Evolutionary conservation across 2,329 filamentous ascomycete genomes (phyloP), one percentile per base, ranked within the genome.

Genomic region (Paramyrothecium sp.): DNA sequence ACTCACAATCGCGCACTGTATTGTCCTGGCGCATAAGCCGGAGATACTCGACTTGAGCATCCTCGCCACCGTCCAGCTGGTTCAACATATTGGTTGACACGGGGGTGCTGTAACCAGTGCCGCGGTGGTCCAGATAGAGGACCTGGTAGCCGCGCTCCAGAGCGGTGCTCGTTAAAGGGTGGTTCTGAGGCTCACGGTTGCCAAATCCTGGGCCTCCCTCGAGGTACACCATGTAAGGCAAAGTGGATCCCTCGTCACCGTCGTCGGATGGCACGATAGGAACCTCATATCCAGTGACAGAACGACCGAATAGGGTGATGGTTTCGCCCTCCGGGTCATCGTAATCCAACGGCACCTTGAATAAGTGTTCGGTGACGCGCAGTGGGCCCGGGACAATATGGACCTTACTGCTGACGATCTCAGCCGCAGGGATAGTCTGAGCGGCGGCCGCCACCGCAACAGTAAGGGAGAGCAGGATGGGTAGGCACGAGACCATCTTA

Each of bases 1-100:
- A 92, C 71, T 98, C 94, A 61, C 89, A 91, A 68, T 98, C 94
- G 51, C 85, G 86, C 44, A 98, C 92, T 54, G 96, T 96, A 68
- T 84, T 95, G 73, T 97, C 93, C 33, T 94, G 92, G 47, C 94
- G 86, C 78, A 97, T 97, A 41, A 87, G 80, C 70, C 89, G 90
- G 61, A 98, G 81, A 66, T 97, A 96, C 54, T 87, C 83, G 7
- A 89, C 89, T 73, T 97, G 92, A 56, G 85, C 84, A 51, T 82
- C 73, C 58, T 84, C 83, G 5, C 89, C 89, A 44, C 87, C 81
- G 12, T 84, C 76, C 2, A 71, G 56, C 16, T 63, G 52, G 38
- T 83, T 81, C 3, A 97, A 80, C 7, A 89, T 92, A 8, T 83
- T 83, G 11, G 90, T 86, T 1, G 89, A 89, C 46, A 97, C 84